phyloP scores from a whole-genome alignment of 1,284 basidiomycete species.

The Tremellales sp. region DNA sequence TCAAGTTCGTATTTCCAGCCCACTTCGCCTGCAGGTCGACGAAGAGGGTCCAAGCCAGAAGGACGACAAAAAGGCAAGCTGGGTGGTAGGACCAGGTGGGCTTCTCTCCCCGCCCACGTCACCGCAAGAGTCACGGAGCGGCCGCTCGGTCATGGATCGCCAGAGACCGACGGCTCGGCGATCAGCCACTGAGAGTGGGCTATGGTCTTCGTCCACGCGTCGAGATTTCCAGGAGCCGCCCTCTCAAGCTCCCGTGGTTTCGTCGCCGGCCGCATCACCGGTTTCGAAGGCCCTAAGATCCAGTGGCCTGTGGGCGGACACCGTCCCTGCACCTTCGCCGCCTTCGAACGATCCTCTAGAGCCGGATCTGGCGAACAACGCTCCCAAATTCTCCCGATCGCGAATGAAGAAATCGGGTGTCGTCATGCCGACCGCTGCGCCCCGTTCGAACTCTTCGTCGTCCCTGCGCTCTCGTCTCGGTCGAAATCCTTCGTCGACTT shows the following conservation, averaged over 20 bases:
- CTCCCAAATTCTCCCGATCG: conserved; percentile 33
- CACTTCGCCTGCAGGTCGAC: conserved; percentile 28
- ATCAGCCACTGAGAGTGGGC: conserved; percentile 4
- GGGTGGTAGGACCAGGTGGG: conserved; percentile 23
- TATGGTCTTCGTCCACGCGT: conserved; percentile 12
- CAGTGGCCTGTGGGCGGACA: not conserved
- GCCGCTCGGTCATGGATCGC: conserved; percentile 13
- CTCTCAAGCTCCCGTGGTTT: too few relatives aligned
- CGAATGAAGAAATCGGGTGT: conserved; percentile 26
- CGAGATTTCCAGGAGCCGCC: conserved; percentile 2
- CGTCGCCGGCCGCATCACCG: conserved; percentile 10
- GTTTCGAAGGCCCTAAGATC: not conserved
- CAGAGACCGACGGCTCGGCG: conserved; percentile 11
- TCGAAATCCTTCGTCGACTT: not conserved
- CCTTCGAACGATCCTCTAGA: not conserved
- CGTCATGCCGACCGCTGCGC: conserved; percentile 31
- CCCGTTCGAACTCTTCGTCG: conserved; percentile 8
- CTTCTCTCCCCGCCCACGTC: conserved; percentile 24
- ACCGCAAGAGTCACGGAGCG: conserved; percentile 18
- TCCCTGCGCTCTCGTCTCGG: conserved; percentile 7
- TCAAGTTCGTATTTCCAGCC: conserved; percentile 28
- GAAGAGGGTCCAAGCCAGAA: conserved; percentile 7
- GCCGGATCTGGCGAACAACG: conserved; percentile 8
- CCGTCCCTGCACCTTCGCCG: not conserved
- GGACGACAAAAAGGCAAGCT: conserved; percentile 12